Base-by-base conservation (phyloP, 345 rosid species). In the Nasturtium officinale region DNA sequence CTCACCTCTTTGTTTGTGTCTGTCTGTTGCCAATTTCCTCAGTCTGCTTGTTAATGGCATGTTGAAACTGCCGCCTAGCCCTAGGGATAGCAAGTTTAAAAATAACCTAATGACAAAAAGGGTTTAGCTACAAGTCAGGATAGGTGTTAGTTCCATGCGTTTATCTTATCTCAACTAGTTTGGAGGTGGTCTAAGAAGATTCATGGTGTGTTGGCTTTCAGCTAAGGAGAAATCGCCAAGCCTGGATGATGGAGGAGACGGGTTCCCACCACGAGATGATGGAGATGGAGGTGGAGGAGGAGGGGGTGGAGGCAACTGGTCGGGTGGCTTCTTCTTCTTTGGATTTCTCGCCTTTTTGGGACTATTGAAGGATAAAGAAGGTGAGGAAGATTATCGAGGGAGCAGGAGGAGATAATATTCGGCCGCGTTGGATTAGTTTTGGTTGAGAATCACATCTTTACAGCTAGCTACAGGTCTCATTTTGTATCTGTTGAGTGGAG, bases 251-350 rank as follows among this genome's bases (percentile, higher is more conserved):
- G 96, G 96, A 42, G 82, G 89, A 37, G 97, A 88, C 7, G 80
- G 90, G 26, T 96, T 95, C 6, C 97, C 97, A 16, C 81, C 86
- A 1, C 90, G 84, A 69, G 89, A 87, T 35, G 96, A 80, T 17
- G 95, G 83, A 2, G 95, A 92, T 0, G 98, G 97, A 0, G 98
- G 97, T 0, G 98, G 96, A 0, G 96, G 97, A 0, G 97, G 98
- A 12, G 97, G 98, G 0, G 97, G 96, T 1, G 98, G 98, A 13
- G 97, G 95, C 32, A 87, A 86, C 81, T 89, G 82, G 84, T 94
- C 97, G 0, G 98, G 98, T 1, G 98, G 97, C 23, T 94, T 91
- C 80, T 88, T 88, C 84, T 83, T 94, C 60, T 91, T 91, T 13
- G 97, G 96, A 8, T 88, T 94, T 76, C 92, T 94, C 2, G 93